These are phyloP conservation scores for Marchantia paleacea DNA, from an alignment of 225 moss, liverwort and hornwort genomes.

Conservation along the genomic window DNA sequence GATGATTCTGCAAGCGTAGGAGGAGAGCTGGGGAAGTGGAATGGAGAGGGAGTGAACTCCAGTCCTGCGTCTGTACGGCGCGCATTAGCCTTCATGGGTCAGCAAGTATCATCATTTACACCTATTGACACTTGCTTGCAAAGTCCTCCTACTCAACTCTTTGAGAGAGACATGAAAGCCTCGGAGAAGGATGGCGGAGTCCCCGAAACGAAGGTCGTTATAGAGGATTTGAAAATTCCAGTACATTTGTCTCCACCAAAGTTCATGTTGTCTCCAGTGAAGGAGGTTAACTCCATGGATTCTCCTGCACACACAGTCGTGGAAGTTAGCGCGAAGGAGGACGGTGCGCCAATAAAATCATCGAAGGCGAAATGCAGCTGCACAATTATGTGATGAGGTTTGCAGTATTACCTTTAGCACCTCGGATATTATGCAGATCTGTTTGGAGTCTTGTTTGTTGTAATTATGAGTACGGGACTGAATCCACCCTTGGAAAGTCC, in stretches of 20 bases:
- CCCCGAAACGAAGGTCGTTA: neutral
- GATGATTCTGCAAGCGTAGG: conserved; percentile 10
- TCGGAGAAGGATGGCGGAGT: neutral
- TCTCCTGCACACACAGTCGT: neutral
- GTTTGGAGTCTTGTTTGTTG: conserved; percentile 29
- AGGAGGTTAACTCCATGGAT: neutral
- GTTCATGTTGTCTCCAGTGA: neutral
- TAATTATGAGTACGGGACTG: conserved; percentile 32
- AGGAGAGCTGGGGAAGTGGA: conserved; percentile 20
- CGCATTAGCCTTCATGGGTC: conserved; percentile 33
- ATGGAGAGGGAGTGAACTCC: conserved; percentile 16
- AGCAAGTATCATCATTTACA: conserved; percentile 26
- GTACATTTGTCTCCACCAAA: conserved; percentile 4
- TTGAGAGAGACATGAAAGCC: conserved; percentile 21
- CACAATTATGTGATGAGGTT: conserved; percentile 42
- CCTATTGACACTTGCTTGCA: conserved; percentile 33
- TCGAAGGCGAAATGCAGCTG: conserved; percentile 42
- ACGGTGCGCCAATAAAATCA: neutral
- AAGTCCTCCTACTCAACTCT: conserved; percentile 34
- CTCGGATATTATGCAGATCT: conserved; percentile 20
- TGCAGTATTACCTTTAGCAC: neutral
- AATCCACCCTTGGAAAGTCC: conserved; percentile 16
- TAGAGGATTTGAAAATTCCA: neutral
- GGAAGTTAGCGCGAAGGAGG: conserved; percentile 22
- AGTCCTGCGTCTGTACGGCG: conserved; percentile 30